Base-by-base conservation (phyloP, 176 grass and related monocot species). In the Panicum miliaceum region DNA sequence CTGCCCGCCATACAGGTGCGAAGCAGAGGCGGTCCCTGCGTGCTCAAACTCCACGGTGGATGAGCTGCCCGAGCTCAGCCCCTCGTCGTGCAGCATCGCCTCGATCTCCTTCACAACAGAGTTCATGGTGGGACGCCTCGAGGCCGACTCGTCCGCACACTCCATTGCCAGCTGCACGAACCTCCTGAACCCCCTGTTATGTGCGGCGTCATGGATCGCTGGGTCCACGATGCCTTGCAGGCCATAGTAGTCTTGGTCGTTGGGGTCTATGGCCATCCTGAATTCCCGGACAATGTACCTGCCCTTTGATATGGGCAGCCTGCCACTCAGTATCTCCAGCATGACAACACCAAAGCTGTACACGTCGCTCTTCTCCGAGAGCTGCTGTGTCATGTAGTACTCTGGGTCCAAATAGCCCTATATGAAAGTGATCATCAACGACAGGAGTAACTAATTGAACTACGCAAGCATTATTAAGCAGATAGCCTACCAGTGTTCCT, bases 361-460 rank as follows among this genome's bases (percentile, higher is more conserved):
- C 8, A 97, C 88, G 29, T 97, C 94, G 16, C 94, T 97, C 84
- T 94, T 97, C 37, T 91, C 90, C 1, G 92, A 93, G 76, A 91
- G 81, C 58, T 93, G 90, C 27, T 97, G 90, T 6, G 89, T 97
- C 95, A 94, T 97, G 82, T 94, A 97, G 81, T 97, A 97, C 84
- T 97, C 92, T 4, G 95, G 92, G 77, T 94, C 90, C 87, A 94
- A 73, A 59, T 97, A 97, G 7, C 94, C 94, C 92, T 97, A 38
- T 38, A 86, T 47, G 10, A 42, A 82, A 68, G 66, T 75, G 42
- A 41, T 20, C 47, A 73, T 47, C 56, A 83, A 3, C 1, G 32
- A 22, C 46, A 84, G 72, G 34, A 36, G 46, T 43, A 56, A 43
- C 8, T 9, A 75, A 20, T 46, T 7, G 41, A 2, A 34, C 53